Conservation (phyloP, 108 stramenopile genomes). For the Skeletonema menzelii region DNA sequence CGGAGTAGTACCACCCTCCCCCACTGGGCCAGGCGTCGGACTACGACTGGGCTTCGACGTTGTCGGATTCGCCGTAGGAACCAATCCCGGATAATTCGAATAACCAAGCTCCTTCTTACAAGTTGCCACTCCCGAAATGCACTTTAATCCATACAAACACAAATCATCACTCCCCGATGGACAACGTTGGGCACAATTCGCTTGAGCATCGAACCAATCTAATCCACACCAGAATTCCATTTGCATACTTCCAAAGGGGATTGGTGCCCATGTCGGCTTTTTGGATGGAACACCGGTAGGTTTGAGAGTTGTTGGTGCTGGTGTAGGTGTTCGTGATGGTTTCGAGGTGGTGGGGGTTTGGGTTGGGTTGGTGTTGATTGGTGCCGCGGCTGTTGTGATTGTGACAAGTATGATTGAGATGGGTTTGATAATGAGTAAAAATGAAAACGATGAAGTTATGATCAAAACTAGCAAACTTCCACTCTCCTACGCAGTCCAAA, state of each 20-base stretch:
- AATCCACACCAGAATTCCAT: constrained; percentile 41
- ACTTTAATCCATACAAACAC: constrained; percentile 34
- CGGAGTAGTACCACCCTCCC: background rate
- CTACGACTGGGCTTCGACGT: background rate
- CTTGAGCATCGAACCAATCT: constrained; percentile 32
- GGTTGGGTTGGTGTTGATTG: constrained; percentile 15
- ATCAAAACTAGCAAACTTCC: background rate
- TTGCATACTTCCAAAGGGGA: constrained; percentile 29
- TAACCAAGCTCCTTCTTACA: constrained; percentile 40
- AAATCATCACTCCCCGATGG: constrained; percentile 33
- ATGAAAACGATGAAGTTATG: background rate
- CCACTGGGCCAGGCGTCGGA: background rate
- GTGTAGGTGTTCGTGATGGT: constrained; percentile 36
- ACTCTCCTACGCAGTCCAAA: background rate
- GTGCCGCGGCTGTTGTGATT: background rate
- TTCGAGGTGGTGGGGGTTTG: constrained; percentile 31
- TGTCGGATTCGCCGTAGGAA: background rate
- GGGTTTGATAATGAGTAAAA: no score
- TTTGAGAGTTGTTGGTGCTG: constrained; percentile 8
- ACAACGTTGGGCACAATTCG: constrained; percentile 32
- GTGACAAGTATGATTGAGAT: background rate
- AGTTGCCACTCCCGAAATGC: constrained; percentile 34
- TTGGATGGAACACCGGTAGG: constrained; percentile 30
- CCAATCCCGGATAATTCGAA: background rate
- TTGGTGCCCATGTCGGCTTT: constrained; percentile 35